Evolutionary conservation across 768 basidiomycete genomes (phyloP), one percentile per base, ranked within the genome.

Genomic region (Russula vinacea): DNA sequence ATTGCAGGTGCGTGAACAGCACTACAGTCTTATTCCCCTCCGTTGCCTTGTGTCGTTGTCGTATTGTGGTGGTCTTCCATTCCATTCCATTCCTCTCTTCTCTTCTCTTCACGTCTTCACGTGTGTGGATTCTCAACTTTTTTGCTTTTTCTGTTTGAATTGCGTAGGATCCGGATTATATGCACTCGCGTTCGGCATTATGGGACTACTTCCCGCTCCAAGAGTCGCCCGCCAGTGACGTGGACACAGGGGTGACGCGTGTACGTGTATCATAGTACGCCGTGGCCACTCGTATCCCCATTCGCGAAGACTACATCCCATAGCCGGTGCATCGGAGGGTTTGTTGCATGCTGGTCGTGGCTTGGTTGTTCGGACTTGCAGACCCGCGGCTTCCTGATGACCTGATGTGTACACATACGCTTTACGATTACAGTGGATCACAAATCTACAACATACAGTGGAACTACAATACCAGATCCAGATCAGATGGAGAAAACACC

Each of bases 171-270:
- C 83, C 13, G 86, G 85, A 11, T 72, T 89, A 52, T 92, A 91
- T 68, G 83, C 84, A 9, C 78, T 90, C 47, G 77, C 77, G 22
- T 89, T 92, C 70, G 90, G 90, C n/a, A 73, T 90, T 40, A 80
- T 92, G 62, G 90, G 89, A 3, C 77, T 92, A 24, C 75, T 91
- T 57, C 87, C 89, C 16, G 81, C 82, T 29, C 88, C 88, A 35
- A 63, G 66, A 29, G 57, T 68, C 24, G 60, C 56, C 19, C 62
- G 68, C 2, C 52, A 56, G 60, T 61, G 59, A 65, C 39, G 35
- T 17, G 49, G 26, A n/a, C 26, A 13, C 39, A n/a, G 19, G 32
- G 52, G 7, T 24, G 13, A 29, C 22, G 42, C 42, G 26, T 35
- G 22, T 16, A 5, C 11, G 53, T 22, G 53, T 45, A 37, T 40